Percentiles rank a stretch among this genome's conserved stretches.
phyloP scores from a whole-genome alignment of 83 land plant genomes.

The Isoetes engelmannii region DNA sequence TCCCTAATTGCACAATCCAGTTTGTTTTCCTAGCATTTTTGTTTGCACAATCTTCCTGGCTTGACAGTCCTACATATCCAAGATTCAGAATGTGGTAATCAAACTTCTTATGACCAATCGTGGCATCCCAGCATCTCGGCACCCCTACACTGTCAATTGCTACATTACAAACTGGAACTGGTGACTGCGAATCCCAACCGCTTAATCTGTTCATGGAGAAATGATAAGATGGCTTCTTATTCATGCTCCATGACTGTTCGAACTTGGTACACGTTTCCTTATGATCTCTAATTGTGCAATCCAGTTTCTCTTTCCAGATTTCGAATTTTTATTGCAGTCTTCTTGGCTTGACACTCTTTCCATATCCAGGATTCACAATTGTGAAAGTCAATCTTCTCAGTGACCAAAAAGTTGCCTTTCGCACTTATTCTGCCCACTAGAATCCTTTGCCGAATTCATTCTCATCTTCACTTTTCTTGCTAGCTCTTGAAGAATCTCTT shows the following conservation, averaged over 20 bases:
- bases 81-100: too few relatives aligned
- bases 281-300: slow-evolving; percentile 5
- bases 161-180: too few relatives aligned
- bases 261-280: slow-evolving; percentile 1
- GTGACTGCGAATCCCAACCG: too few relatives aligned
- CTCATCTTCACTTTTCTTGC: slow-evolving; percentile 15
- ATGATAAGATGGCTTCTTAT: slow-evolving; percentile 1
- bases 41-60: too few relatives aligned
- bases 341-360: slow-evolving; percentile 8
- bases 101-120: too few relatives aligned
- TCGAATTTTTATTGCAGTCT: slow-evolving; percentile 11
- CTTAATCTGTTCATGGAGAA: slow-evolving; percentile 10
- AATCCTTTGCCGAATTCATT: slow-evolving; percentile 23
- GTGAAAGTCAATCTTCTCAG: too few relatives aligned
- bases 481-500: slow-evolving; percentile 11
- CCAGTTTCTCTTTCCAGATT: slow-evolving; percentile 1
- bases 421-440: slow-evolving; percentile 34
- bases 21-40: too few relatives aligned
- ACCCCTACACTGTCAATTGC: too few relatives aligned
- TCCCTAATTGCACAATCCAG: too few relatives aligned
- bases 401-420: too few relatives aligned
- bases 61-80: too few relatives aligned
- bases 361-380: not conserved
- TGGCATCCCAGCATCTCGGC: too few relatives aligned
- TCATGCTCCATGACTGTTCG: slow-evolving; percentile 5